Evolutionary conservation across 2,329 filamentous ascomycete genomes (phyloP).

Genomic region (Apiospora hydei): DNA sequence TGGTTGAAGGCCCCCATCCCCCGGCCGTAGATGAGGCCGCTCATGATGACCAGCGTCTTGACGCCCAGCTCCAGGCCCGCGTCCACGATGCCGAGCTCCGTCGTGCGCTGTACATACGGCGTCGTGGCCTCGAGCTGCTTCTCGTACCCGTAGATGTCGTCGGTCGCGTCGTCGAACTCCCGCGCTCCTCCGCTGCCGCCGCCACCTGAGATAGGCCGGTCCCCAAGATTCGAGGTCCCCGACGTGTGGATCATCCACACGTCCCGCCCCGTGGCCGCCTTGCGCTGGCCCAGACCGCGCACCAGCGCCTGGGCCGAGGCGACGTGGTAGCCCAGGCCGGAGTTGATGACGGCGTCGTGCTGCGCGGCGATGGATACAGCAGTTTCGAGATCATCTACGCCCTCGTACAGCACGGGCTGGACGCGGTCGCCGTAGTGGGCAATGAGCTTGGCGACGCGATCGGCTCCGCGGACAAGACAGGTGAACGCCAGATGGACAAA

Average conservation of each 20-base stretch:
- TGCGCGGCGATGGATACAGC: no score
- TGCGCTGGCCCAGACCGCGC: no score
- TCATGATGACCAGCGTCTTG: conserved; percentile 48
- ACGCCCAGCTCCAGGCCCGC: conserved; percentile 48
- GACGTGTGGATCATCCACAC: no score
- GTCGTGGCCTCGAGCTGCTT: conserved; percentile 45
- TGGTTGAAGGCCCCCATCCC: conserved; percentile 52
- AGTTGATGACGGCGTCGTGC: no score
- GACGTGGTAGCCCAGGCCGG: no score
- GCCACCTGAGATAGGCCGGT: conserved; percentile 46
- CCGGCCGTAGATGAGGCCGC: conserved; percentile 54
- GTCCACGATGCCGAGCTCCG: conserved; percentile 52
- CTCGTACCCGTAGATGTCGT: conserved; percentile 53
- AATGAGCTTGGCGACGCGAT: conserved; percentile 32
- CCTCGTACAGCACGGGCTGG: conserved; percentile 32
- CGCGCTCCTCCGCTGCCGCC: neutral
- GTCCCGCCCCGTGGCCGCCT: no score
- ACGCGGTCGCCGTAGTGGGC: conserved; percentile 34
- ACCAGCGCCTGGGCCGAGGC: no score
- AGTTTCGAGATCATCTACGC: conserved; percentile 42
- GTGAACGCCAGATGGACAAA: conserved; percentile 30
- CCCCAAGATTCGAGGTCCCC: conserved; percentile 47
- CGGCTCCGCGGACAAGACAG: conserved; percentile 34
- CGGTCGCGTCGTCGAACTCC: conserved; percentile 49
- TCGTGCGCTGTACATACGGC: conserved; percentile 51